A percentile compares a stretch with the other conserved stretches of the same genome.
Evolutionary conservation across 2,329 filamentous ascomycete genomes (phyloP).

Genomic region (Rugonectria rugulosa): DNA sequence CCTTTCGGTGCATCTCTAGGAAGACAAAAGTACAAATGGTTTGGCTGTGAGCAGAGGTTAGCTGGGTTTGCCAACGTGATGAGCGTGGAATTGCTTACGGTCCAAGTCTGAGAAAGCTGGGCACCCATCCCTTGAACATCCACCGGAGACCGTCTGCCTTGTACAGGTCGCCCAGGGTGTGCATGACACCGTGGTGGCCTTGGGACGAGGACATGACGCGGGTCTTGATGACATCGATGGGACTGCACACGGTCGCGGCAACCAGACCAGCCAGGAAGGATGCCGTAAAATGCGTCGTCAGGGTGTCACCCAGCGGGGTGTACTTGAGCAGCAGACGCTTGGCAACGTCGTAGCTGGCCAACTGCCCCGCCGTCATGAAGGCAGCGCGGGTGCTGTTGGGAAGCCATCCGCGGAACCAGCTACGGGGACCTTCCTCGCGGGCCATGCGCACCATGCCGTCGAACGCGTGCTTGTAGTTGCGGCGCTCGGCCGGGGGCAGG

Average conservation of each 20-base stretch:
- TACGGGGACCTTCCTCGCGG: constrained; percentile 78
- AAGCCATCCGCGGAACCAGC: constrained; percentile 85
- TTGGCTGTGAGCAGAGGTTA: constrained; percentile 60
- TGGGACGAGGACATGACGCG: constrained; percentile 77
- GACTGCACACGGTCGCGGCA: constrained; percentile 84
- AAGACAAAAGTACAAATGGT: constrained; percentile 89
- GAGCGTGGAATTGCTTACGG: constrained; percentile 55
- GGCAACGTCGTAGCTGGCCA: constrained; percentile 85
- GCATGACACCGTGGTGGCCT: constrained; percentile 60
- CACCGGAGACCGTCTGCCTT: constrained; percentile 75
- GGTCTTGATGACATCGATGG: constrained; percentile 90
- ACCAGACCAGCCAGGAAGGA: constrained; percentile 82
- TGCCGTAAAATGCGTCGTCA: constrained; percentile 81
- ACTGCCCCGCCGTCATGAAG: constrained; percentile 87
- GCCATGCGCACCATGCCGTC: constrained; percentile 88
- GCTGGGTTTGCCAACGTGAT: neutral
- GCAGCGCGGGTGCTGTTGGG: constrained; percentile 82
- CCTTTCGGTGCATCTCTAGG: constrained; percentile 84
- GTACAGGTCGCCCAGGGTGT: constrained; percentile 72
- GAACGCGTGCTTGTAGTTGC: constrained; percentile 89
- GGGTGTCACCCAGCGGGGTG: constrained; percentile 72
- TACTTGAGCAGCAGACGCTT: constrained; percentile 73
- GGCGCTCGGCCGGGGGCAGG: constrained; percentile 73
- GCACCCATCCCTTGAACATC: constrained; percentile 92
- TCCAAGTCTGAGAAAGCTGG: constrained; percentile 72